These are phyloP conservation scores for Argentina anserina DNA, from an alignment of 306 rosid genomes.

Conservation along the genomic window DNA sequence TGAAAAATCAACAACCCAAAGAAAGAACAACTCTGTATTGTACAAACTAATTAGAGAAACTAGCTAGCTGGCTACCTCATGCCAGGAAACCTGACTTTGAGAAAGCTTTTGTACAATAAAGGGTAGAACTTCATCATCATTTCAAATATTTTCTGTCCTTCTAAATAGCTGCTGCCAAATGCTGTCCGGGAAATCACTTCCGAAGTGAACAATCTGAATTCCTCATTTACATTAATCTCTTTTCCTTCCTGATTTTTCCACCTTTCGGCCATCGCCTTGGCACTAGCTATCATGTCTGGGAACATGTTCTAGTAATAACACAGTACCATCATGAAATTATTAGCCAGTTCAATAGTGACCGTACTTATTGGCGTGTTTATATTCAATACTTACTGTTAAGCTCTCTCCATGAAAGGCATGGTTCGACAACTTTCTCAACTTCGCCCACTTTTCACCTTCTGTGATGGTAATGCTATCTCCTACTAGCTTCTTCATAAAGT, in stretches of 20 bases:
- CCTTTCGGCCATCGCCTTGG: slow-evolving; percentile 21
- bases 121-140: slow-evolving; percentile 19
- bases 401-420: slow-evolving; percentile 38
- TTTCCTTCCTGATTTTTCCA: slow-evolving; percentile 28
- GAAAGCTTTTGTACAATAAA: slow-evolving; percentile 1
- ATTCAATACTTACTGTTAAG: slow-evolving; percentile 27
- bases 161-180: slow-evolving; percentile 32
- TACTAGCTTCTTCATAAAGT: slow-evolving; percentile 15
- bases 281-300: slow-evolving; percentile 28
- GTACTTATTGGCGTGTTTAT: background rate
- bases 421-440: slow-evolving; percentile 32
- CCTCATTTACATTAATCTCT: slow-evolving; percentile 29
- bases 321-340: too few species aligned
- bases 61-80: slow-evolving; percentile 9
- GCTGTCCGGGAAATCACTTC: slow-evolving; percentile 33
- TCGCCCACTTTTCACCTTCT: slow-evolving; percentile 38
- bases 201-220: slow-evolving; percentile 25
- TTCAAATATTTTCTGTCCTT: slow-evolving; percentile 28
- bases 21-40: slow-evolving; percentile 1
- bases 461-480: slow-evolving; percentile 31
- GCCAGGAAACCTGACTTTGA: slow-evolving; percentile 18
- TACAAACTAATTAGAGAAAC: too few species aligned
- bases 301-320: slow-evolving; percentile 14
- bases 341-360: background rate
- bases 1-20: background rate